phyloP scores from a whole-genome alignment of 352 stramenopile genomes.

The Pythium periplocum region DNA sequence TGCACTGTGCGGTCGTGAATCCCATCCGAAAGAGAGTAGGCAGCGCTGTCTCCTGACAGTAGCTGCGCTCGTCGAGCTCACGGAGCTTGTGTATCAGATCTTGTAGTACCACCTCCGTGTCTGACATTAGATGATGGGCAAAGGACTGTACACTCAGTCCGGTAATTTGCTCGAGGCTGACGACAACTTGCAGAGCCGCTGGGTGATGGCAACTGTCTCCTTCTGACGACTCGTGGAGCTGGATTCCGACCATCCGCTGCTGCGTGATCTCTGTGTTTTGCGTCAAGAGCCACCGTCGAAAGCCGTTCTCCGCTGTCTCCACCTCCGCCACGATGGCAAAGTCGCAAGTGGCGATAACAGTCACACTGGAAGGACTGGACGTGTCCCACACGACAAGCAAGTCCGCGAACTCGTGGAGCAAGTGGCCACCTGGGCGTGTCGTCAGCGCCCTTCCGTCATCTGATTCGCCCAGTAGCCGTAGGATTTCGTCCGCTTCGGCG shows the following conservation, averaged over 20 bases:
- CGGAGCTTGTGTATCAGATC: neutral
- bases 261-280: constrained; percentile 2
- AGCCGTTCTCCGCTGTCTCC: neutral
- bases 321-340: neutral
- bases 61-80: constrained; percentile 1
- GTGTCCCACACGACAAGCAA: constrained; percentile 2
- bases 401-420: neutral
- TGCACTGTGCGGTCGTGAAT: neutral
- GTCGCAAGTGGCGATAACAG: neutral
- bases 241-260: constrained; percentile 5
- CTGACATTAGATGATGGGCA: neutral
- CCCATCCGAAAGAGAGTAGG: neutral
- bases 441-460: neutral
- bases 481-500: neutral
- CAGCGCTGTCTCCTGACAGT: neutral
- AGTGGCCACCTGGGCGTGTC: neutral
- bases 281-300: constrained; percentile 5
- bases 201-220: neutral
- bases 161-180: neutral
- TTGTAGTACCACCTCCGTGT: neutral
- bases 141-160: no score
- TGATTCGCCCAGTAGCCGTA: neutral
- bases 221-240: neutral
- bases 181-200: neutral
- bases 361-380: neutral